Evolutionary conservation across 1,284 basidiomycete genomes (phyloP).

Genomic region (Ustilago xerochloae): DNA sequence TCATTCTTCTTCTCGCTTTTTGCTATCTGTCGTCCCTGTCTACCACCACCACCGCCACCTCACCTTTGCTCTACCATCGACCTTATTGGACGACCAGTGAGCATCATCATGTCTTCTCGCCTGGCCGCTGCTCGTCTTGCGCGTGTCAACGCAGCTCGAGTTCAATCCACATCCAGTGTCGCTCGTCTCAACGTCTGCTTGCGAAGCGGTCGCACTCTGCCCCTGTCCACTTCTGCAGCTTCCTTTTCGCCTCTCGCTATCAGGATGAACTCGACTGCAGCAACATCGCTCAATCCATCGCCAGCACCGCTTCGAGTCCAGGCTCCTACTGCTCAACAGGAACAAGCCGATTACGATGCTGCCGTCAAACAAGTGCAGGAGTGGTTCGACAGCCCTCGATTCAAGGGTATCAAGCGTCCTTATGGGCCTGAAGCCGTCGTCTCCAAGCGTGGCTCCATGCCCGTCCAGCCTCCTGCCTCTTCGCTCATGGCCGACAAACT

Average conservation of each 20-base stretch:
- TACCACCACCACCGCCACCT: background rate
- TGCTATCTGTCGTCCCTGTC: background rate
- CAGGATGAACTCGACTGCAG: slow-evolving; percentile 72
- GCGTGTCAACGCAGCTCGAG: slow-evolving; percentile 41
- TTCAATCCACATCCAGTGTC: slow-evolving; percentile 8
- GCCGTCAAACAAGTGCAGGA: slow-evolving; percentile 76
- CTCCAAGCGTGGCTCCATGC: slow-evolving; percentile 87
- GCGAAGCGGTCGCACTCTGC: background rate
- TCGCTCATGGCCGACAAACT: slow-evolving; percentile 85
- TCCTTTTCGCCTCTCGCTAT: background rate
- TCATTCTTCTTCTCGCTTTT: too few relatives aligned
- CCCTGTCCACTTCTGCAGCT: slow-evolving; percentile 3
- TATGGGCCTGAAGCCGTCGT: slow-evolving; percentile 83
- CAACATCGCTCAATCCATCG: slow-evolving; percentile 71
- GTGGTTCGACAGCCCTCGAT: slow-evolving; percentile 82
- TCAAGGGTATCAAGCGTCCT: slow-evolving; percentile 78
- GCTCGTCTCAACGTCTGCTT: slow-evolving; percentile 19
- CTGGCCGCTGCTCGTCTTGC: slow-evolving; percentile 37
- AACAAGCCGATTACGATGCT: slow-evolving; percentile 76
- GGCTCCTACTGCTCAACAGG: slow-evolving; percentile 76
- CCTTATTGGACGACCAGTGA: background rate
- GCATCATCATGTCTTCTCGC: slow-evolving; percentile 36
- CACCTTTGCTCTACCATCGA: background rate
- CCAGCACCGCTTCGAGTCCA: slow-evolving; percentile 74
- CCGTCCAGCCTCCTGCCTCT: slow-evolving; percentile 78